phyloP scores from a whole-genome alignment of 2,329 filamentous ascomycete species.

The Huntiella omanensis region DNA sequence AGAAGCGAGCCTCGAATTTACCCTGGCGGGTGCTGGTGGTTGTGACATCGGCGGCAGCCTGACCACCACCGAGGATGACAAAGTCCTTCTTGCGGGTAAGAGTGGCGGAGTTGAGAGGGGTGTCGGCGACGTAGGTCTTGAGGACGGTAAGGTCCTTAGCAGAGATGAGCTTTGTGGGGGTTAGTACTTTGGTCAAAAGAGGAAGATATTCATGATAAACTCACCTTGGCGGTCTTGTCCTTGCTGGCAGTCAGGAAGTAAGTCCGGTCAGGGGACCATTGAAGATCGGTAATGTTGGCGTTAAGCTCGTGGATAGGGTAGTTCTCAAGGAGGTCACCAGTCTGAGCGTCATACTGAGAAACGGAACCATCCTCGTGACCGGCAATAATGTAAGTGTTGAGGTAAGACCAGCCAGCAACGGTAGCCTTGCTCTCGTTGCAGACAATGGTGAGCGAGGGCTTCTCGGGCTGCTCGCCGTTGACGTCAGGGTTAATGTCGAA shows the following conservation, averaged over 20 bases:
- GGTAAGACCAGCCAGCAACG: constrained; percentile 88
- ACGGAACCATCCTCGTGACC: constrained; percentile 93
- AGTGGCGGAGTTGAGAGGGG: constrained; percentile 84
- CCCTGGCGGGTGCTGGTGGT: constrained; percentile 85
- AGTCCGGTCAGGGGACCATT: constrained; percentile 84
- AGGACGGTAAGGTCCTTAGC: constrained; percentile 73
- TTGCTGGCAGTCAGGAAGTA: constrained; percentile 98
- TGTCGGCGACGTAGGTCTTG: constrained; percentile 85
- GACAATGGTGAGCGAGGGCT: constrained; percentile 70
- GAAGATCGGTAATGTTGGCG: constrained; percentile 71
- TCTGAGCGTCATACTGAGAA: constrained; percentile 82
- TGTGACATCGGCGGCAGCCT: constrained; percentile 97
- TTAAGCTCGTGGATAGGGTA: constrained; percentile 68
- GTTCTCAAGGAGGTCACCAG: constrained; percentile 65
- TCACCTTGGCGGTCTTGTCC: constrained; percentile 87
- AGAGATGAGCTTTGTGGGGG: constrained; percentile 46
- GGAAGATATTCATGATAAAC: not conserved
- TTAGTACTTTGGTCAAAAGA: not conserved
- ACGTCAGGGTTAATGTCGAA: constrained; percentile 74
- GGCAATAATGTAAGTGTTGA: constrained; percentile 90
- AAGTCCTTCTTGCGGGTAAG: constrained; percentile 95
- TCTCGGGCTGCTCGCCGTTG: constrained; percentile 65
- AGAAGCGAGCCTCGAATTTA: constrained; percentile 98
- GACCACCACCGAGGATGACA: constrained; percentile 92
- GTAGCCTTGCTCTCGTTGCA: constrained; percentile 95